These are phyloP conservation scores for Suillus tomentosus DNA, from an alignment of 768 basidiomycete genomes.

Conservation along the genomic window DNA sequence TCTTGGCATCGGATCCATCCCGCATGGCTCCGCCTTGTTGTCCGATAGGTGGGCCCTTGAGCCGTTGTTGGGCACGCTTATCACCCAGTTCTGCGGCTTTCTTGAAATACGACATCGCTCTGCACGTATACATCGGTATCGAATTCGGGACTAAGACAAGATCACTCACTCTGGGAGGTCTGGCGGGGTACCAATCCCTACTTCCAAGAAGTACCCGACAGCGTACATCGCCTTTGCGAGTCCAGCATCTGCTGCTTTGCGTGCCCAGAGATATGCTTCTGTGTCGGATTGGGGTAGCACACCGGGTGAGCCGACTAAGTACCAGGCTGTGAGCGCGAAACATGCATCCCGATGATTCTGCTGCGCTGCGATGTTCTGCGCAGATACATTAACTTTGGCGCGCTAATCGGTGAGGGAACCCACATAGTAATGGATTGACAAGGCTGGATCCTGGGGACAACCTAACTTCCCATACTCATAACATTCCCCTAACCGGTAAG, in stretches of 20 bases:
- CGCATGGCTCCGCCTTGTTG: constrained; percentile 64
- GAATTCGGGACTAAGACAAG: constrained; percentile 9
- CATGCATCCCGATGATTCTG: constrained; percentile 97
- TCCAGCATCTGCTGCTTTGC: constrained; percentile 90
- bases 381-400: constrained; percentile 9
- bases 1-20: constrained; percentile 53
- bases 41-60: constrained; percentile 61
- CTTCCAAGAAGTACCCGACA: constrained; percentile 96
- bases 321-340: constrained; percentile 98
- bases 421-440: constrained; percentile 99
- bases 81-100: constrained; percentile 90
- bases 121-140: constrained; percentile 28
- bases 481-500: constrained; percentile 94
- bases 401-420: constrained; percentile 35
- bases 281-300: constrained; percentile 98
- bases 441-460: constrained; percentile 94
- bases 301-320: constrained; percentile 96
- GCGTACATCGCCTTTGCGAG: constrained; percentile 97
- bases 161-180: constrained; percentile 64
- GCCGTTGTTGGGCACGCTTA: constrained; percentile 86
- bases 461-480: constrained; percentile 99
- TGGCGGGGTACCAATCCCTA: constrained; percentile 81
- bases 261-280: constrained; percentile 97
- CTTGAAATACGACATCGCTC: constrained; percentile 82
- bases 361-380: constrained; percentile 94